Percentiles rank a stretch among this genome's conserved stretches.
Evolutionary conservation across 306 rosid species (phyloP).

Genomic region (Medicago truncatula): MtrunA17r5.0-ANR NC_053045.1:58863001-58863500

Average conservation of each 20-base stretch:
- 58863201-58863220: conserved; percentile 49
- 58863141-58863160: conserved; percentile 73
- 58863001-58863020: neutral
- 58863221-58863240: conserved; percentile 61
- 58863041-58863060: neutral
- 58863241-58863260: conserved; percentile 87
- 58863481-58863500: conserved; percentile 57
- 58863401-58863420: conserved; percentile 93
- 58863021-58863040: neutral
- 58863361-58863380: conserved; percentile 60
- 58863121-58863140: conserved; percentile 29
- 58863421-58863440: conserved; percentile 87
- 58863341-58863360: conserved; percentile 74
- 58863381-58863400: conserved; percentile 48
- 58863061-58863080: neutral
- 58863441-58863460: conserved; percentile 99
- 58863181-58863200: conserved; percentile 58
- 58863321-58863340: conserved; percentile 80
- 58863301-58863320: conserved; percentile 18
- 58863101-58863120: conserved; percentile 4
- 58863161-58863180: conserved; percentile 97
- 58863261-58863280: conserved; percentile 87
- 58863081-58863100: neutral
- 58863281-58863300: conserved; percentile 50
- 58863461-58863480: conserved; percentile 83